phyloP scores from a whole-genome alignment of 2,329 filamentous ascomycete genomes.

The Clonostachys byssicola region DNA sequence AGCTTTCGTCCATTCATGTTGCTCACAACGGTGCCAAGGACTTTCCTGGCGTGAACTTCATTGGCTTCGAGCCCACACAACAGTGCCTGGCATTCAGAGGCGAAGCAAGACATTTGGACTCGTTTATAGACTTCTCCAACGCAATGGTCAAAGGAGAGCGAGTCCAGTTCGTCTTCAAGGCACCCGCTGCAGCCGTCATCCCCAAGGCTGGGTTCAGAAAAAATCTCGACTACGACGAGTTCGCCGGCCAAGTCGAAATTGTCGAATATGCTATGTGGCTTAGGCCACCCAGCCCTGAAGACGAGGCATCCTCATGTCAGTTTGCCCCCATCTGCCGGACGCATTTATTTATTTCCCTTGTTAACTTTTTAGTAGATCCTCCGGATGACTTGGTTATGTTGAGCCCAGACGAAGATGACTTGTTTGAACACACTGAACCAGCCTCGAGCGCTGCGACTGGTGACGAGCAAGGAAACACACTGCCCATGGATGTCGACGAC shows the following conservation, averaged over 20 bases:
- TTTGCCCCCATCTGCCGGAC: no score
- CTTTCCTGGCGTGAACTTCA: slow-evolving; percentile 1
- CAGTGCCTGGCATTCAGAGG: slow-evolving; percentile 7
- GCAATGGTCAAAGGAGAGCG: slow-evolving; percentile 1
- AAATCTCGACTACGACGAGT: slow-evolving; percentile 12
- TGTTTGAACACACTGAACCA: no score
- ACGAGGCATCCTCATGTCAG: no score
- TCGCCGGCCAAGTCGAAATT: slow-evolving; percentile 14
- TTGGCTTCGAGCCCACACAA: slow-evolving; percentile 1
- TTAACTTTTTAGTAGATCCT: no score
- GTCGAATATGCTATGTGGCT: slow-evolving; percentile 16
- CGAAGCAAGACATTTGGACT: slow-evolving; percentile 3
- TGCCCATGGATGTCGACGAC: no score
- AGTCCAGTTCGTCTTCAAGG: slow-evolving; percentile 5
- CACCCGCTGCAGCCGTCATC: slow-evolving; percentile 8
- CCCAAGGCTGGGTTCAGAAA: slow-evolving; percentile 10
- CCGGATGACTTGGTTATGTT: no score
- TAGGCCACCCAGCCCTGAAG: not conserved
- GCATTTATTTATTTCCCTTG: no score
- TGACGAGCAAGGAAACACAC: no score
- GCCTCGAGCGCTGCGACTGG: no score
- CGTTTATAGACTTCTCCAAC: slow-evolving; percentile 8
- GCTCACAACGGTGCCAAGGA: no score
- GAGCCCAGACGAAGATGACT: no score
- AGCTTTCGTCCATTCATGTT: no score